Evolutionary conservation across 2,329 filamentous ascomycete species (phyloP), one percentile per base, ranked within the genome.

Genomic region (Zasmidium cellare): DNA sequence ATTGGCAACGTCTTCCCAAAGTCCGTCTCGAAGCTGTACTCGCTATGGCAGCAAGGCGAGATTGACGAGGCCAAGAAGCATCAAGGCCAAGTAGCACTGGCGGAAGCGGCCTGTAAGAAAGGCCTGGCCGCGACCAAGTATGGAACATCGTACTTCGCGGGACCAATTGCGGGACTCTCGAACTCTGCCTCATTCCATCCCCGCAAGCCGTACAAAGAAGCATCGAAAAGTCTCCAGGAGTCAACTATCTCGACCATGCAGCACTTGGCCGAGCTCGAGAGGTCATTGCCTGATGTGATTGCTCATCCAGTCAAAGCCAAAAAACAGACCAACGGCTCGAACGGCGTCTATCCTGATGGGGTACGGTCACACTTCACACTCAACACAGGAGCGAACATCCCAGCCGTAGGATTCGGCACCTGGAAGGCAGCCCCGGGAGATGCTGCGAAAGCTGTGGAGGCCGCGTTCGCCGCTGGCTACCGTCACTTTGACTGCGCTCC

Each of bases 71-170:
- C 87, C 1, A 65, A 86, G 55, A 77, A 75, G 50, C 70, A 89
- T 67, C 86, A 89, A 66, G 75, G 79, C 53, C 81, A 81, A 70
- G 84, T 86, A 0, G 85, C 87, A 2, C 72, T 89, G 47, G 87
- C 86, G 0, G 87, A 90, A 71, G 82, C 82, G 57, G 82, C 84
- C 1, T 84, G 83, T 67, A 89, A 89, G 73, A 79, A 80, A n/a
- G 87, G 87, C 5, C 87, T 90, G 63, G 85, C 85, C 7, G 78
- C 80, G 1, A 85, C 83, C 19, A 90, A 90, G 74, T 88, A 87
- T 67, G 87, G 86, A 0, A 85, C 84, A 0, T 80, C 84, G 2
- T 53, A 55, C 22, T 63, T 63, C 23, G 58, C 61, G n/a, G 61
- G 61, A 12, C 58, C 61, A 0, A 47, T 53, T n/a, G 58, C 58